These are phyloP conservation scores for Chrysosphaeria jannelii DNA, from an alignment of 2,329 filamentous ascomycete genomes.

Conservation along the genomic window DNA sequence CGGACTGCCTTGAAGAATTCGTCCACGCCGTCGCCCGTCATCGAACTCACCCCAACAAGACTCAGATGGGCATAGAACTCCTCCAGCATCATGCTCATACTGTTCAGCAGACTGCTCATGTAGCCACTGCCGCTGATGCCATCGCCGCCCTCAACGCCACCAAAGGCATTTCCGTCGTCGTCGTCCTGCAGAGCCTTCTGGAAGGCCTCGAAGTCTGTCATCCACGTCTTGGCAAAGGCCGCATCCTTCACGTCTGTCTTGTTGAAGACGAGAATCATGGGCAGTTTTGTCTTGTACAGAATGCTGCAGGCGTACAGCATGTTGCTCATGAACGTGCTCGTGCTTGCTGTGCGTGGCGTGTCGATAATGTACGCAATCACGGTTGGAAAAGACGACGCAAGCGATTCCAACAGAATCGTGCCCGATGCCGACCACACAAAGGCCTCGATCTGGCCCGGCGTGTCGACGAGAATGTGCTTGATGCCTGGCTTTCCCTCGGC, in stretches of 20 bases:
- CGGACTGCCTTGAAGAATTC: constrained; percentile 81
- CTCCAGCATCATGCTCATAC: constrained; percentile 90
- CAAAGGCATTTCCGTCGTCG: constrained; percentile 48
- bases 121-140: constrained; percentile 56
- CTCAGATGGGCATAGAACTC: constrained; percentile 90
- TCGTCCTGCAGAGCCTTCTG: constrained; percentile 59
- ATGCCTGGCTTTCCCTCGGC: constrained; percentile 31
- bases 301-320: constrained; percentile 99
- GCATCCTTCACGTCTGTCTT: constrained; percentile 91
- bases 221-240: constrained; percentile 87
- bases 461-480: constrained; percentile 74
- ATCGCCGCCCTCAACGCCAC: constrained; percentile 32
- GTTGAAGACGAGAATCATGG: constrained; percentile 98
- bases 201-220: constrained; percentile 95
- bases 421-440: constrained; percentile 96
- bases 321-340: constrained; percentile 96
- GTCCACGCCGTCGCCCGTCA: constrained; percentile 72
- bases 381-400: constrained; percentile 84
- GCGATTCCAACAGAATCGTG: constrained; percentile 70
- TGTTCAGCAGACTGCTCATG: constrained; percentile 86
- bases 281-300: constrained; percentile 91
- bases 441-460: constrained; percentile 90
- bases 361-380: constrained; percentile 96
- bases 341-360: constrained; percentile 74
- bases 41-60: constrained; percentile 76